Evolutionary conservation across 1,139 yeast genomes (phyloP).

Genomic region (Trichomonascaceae sp.): DNA sequence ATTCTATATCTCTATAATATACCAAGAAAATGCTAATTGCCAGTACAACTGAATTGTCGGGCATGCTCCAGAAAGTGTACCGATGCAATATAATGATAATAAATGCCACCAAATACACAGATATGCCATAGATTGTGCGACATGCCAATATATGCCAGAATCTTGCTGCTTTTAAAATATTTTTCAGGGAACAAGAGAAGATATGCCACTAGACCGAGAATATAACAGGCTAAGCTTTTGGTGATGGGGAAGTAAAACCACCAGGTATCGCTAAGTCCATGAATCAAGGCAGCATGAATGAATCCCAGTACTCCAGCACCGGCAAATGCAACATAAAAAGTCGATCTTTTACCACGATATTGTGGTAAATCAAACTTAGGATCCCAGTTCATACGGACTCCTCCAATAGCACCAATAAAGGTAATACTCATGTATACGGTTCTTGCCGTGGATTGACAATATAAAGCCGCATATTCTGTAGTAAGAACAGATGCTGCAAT

Average conservation of each 20-base stretch:
- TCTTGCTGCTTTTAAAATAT: slow-evolving; percentile 43
- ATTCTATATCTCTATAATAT: background rate
- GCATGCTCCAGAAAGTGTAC: slow-evolving; percentile 56
- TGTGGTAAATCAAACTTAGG: slow-evolving; percentile 86
- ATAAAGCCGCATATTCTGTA: slow-evolving; percentile 75
- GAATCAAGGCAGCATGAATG: slow-evolving; percentile 48
- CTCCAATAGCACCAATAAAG: slow-evolving; percentile 58
- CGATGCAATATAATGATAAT: slow-evolving; percentile 78
- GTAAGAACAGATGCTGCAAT: slow-evolving; percentile 88
- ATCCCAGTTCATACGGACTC: slow-evolving; percentile 82
- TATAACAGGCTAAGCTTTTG: slow-evolving; percentile 66
- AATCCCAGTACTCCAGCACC: slow-evolving; percentile 66
- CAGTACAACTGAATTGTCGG: slow-evolving; percentile 22
- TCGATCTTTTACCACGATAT: slow-evolving; percentile 69
- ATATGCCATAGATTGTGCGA: slow-evolving; percentile 95
- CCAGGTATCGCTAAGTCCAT: slow-evolving; percentile 50
- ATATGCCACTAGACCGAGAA: slow-evolving; percentile 78
- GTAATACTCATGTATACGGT: slow-evolving; percentile 55
- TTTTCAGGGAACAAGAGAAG: slow-evolving; percentile 88
- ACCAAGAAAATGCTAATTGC: background rate
- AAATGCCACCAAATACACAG: slow-evolving; percentile 78
- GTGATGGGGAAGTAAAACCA: slow-evolving; percentile 55
- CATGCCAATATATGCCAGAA: slow-evolving; percentile 72
- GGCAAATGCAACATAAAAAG: slow-evolving; percentile 79
- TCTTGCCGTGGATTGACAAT: slow-evolving; percentile 49